A percentile compares a stretch with the other conserved stretches of the same genome.
Evolutionary conservation across 768 basidiomycete genomes (phyloP).

Genomic region (Dioszegia crocea): DNA sequence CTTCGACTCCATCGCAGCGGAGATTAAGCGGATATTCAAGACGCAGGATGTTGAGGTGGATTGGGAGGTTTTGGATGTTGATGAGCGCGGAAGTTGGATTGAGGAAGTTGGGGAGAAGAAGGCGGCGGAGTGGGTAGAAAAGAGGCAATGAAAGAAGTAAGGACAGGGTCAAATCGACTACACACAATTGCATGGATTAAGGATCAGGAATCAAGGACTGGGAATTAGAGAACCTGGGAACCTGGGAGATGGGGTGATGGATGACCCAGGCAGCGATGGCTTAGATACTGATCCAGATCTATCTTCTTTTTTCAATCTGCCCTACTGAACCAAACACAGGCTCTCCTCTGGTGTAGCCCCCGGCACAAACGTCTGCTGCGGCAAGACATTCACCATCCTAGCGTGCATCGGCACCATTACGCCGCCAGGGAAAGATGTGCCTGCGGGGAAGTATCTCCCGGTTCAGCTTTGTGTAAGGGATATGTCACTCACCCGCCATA

Average conservation of each 20-base stretch:
- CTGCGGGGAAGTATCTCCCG: constrained; percentile 44
- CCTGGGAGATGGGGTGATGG: no score
- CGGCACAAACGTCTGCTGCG: constrained; percentile 28
- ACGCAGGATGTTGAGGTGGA: constrained; percentile 72
- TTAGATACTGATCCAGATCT: no score
- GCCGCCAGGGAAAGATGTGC: constrained; percentile 47
- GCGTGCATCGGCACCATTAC: constrained; percentile 47
- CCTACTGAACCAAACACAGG: constrained; percentile 34
- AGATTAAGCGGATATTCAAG: constrained; percentile 70
- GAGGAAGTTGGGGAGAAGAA: constrained; percentile 30
- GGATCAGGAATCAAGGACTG: no score
- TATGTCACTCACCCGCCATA: constrained; percentile 45
- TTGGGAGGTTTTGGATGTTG: constrained; percentile 79
- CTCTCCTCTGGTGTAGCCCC: constrained; percentile 16
- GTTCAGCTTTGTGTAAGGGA: background rate
- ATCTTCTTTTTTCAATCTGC: no score
- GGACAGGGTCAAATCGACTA: background rate
- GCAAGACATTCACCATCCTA: constrained; percentile 46
- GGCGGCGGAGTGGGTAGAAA: background rate
- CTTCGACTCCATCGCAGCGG: constrained; percentile 79
- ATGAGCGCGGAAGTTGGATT: constrained; percentile 50
- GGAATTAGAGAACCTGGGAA: no score
- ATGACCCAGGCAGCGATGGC: no score
- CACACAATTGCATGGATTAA: no score
- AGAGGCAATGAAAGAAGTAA: background rate